Evolutionary conservation across 768 basidiomycete genomes (phyloP), one percentile per base, ranked within the genome.

Genomic region (Porpolomopsis calyptriformis): DNA sequence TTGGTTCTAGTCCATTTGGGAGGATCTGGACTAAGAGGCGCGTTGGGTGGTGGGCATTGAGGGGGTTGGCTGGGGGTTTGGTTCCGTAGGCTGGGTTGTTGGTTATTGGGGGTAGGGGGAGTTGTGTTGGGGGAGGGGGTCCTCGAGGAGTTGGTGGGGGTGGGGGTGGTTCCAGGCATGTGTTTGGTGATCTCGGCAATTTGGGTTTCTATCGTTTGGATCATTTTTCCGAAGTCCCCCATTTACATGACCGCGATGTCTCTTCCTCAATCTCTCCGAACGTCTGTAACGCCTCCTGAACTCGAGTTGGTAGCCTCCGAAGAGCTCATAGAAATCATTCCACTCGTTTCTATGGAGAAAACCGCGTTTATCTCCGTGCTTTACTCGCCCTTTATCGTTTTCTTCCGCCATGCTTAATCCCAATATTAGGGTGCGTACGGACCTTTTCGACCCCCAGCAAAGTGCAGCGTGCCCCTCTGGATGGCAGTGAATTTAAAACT

Each of bases 401-500:
- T 25, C 37, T 20, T 48, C 52, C 20, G 43, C 37, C 29, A 31
- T 39, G 40, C 41, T 45, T 37, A 22, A 46, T 42, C 34, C 26
- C 57, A 39, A 52, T 53, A 52, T 36, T 61, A 96, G 91, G 92
- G 90, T 44, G 82, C 83, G 43, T 96, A 90, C 55, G 96, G 96
- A 2, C 94, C 96, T 16, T 76, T 99, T 44, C 72, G 82, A 4
- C 93, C 96, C 1, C 94, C 94, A 4, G 74, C 78, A 47, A 85
- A 85, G 61, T 73, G 82, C 29, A 74, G 74, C 53, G 78, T 98
- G n/a, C 96, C 96, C 1, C 68, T 98, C 3, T 99, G 96, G 96
- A 82, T 99, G 71, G 96, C 94, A 0, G 68, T 87, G 2, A 90
- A 94, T 57, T 69, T 98, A 41, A 99, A 99, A 66, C 60, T 82